phyloP scores from a whole-genome alignment of 108 stramenopile species.

The Nannochloropsis salina region DNA sequence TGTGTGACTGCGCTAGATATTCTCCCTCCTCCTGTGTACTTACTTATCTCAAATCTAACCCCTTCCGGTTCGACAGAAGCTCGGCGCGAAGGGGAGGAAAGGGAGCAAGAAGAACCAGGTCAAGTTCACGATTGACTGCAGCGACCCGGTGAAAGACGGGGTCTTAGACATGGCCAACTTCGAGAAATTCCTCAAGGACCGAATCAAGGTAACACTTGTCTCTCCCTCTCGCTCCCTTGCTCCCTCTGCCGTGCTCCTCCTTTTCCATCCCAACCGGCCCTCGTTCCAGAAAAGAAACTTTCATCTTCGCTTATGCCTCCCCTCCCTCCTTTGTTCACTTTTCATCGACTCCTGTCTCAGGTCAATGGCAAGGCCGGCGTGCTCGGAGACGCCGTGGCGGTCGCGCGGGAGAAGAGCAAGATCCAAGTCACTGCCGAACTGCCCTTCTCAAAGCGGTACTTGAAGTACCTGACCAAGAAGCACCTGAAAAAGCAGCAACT shows the following conservation, averaged over 20 bases:
- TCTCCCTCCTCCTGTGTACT: too few relatives aligned
- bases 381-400: conserved; percentile 64
- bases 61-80: not conserved
- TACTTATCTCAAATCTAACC: too few relatives aligned
- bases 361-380: conserved; percentile 60
- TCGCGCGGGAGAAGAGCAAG: conserved; percentile 82
- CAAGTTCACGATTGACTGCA: conserved; percentile 97
- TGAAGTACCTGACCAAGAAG: conserved; percentile 97
- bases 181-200: conserved; percentile 95
- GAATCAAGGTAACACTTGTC: conserved; percentile 72
- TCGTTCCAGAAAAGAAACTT: too few relatives aligned
- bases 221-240: not conserved
- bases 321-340: not conserved
- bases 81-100: conserved; percentile 54
- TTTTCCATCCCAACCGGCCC: too few relatives aligned
- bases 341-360: not conserved
- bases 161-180: conserved; percentile 93
- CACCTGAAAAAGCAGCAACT: conserved; percentile 98
- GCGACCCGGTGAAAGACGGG: conserved; percentile 90
- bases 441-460: conserved; percentile 89
- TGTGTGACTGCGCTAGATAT: too few relatives aligned
- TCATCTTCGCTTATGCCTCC: not conserved
- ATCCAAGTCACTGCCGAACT: conserved; percentile 77
- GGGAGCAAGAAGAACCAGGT: conserved; percentile 81
- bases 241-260: not conserved